These are phyloP conservation scores for Chlamydomonas reinhardtii DNA, from an alignment of 163 green algal genomes.

Conservation along the genomic window DNA sequence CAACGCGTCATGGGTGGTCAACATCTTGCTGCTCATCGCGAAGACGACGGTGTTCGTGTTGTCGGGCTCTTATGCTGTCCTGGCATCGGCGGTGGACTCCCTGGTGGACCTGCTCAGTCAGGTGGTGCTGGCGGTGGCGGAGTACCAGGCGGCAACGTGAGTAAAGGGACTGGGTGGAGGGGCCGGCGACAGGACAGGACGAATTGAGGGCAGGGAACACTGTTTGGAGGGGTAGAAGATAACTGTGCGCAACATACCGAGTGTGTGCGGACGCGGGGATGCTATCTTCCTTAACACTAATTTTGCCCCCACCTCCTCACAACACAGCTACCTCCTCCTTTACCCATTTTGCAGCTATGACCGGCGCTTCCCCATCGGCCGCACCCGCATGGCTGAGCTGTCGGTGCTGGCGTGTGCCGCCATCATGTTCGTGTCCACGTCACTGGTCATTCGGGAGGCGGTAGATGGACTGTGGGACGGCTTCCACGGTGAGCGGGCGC, in stretches of 20 bases:
- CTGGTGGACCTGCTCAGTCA: conserved; percentile 43
- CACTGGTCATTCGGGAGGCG: conserved; percentile 59
- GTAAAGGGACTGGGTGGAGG: not conserved
- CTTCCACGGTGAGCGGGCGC: conserved; percentile 47
- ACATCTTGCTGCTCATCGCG: not conserved
- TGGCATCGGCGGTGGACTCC: conserved; percentile 28
- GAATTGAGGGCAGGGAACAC: no score
- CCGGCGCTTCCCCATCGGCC: conserved; percentile 41
- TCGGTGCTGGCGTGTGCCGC: conserved; percentile 38
- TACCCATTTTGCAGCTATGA: not conserved
- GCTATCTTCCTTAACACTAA: no score
- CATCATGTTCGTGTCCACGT: conserved; percentile 64
- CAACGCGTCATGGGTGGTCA: conserved; percentile 19
- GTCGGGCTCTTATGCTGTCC: conserved; percentile 19
- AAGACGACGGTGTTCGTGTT: conserved; percentile 9
- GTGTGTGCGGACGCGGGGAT: no score
- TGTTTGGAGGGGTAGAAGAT: no score
- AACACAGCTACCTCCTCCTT: not conserved
- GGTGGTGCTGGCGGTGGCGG: conserved; percentile 41
- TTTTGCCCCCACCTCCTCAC: not conserved
- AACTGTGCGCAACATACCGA: no score
- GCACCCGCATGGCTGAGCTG: conserved; percentile 41
- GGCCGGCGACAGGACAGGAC: not conserved
- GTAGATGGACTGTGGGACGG: conserved; percentile 52
- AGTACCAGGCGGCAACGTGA: conserved; percentile 27